Conservation (phyloP, 2,329 filamentous ascomycete genomes). For the Penicillium griseofulvum region DNA sequence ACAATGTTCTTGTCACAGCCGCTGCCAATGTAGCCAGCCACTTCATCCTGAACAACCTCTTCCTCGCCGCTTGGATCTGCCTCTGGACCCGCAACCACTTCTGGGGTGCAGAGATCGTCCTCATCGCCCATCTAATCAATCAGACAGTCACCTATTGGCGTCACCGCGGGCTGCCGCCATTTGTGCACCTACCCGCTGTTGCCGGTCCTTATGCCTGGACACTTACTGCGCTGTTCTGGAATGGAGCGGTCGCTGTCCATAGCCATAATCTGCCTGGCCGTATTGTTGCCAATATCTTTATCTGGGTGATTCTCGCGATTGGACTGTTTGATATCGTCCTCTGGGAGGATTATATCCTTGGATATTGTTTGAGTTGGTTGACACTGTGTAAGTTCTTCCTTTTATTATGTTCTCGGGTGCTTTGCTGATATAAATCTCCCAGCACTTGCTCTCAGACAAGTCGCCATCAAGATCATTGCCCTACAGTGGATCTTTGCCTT, state of each 20-base stretch:
- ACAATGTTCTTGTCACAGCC: conserved; percentile 60
- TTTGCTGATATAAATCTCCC: neutral
- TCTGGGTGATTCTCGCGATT: conserved; percentile 78
- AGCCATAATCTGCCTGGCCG: conserved; percentile 65
- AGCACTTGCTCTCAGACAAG: conserved; percentile 73
- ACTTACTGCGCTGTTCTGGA: conserved; percentile 84
- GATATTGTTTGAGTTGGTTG: conserved; percentile 73
- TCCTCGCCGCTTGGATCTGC: conserved; percentile 78
- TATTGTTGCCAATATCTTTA: conserved; percentile 80
- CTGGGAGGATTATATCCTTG: conserved; percentile 75
- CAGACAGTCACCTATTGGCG: conserved; percentile 76
- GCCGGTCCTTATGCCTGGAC: conserved; percentile 82
- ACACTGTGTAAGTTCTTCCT: conserved; percentile 57
- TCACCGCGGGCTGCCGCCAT: conserved; percentile 66
- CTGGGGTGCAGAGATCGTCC: conserved; percentile 70
- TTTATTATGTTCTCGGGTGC: neutral
- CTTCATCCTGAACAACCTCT: conserved; percentile 81
- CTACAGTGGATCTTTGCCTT: conserved; percentile 94
- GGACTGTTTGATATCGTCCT: conserved; percentile 71
- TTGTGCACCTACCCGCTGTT: conserved; percentile 73
- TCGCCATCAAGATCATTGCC: conserved; percentile 68
- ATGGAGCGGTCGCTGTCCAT: conserved; percentile 78
- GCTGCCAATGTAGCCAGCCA: conserved; percentile 77
- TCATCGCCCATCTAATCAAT: conserved; percentile 80
- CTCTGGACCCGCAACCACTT: conserved; percentile 77